phyloP scores from a whole-genome alignment of 1,139 yeast genomes.

The Pichia sp. region DNA sequence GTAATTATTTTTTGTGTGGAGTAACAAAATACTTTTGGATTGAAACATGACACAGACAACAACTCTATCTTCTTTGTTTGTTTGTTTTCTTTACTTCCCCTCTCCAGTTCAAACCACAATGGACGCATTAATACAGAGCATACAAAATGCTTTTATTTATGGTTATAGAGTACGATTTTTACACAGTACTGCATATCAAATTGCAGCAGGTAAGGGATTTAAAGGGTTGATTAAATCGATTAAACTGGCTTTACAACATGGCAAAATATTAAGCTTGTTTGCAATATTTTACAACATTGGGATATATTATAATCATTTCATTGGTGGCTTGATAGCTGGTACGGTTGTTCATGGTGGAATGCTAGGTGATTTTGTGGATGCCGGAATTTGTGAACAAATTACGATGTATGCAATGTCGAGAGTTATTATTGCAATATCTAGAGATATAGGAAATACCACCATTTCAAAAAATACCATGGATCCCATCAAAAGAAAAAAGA shows the following conservation, averaged over 20 bases:
- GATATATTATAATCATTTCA: neutral
- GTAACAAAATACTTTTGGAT: neutral
- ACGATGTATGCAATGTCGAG: conserved; percentile 56
- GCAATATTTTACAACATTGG: conserved; percentile 54
- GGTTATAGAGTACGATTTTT: conserved; percentile 71
- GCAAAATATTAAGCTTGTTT: conserved; percentile 57
- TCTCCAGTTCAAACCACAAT: neutral
- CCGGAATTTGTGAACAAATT: conserved; percentile 32
- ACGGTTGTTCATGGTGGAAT: conserved; percentile 56
- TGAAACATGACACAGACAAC: neutral
- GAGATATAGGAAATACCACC: conserved; percentile 28
- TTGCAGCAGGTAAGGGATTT: conserved; percentile 43
- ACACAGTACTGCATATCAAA: conserved; percentile 49
- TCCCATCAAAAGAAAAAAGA: conserved; percentile 28
- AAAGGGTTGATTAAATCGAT: conserved; percentile 46
- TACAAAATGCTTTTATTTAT: conserved; percentile 38
- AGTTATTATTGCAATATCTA: conserved; percentile 48
- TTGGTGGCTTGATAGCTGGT: conserved; percentile 50
- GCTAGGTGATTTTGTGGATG: conserved; percentile 8
- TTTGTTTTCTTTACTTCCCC: neutral
- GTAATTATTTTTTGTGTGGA: neutral
- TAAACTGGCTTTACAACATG: conserved; percentile 51
- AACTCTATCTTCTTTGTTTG: neutral
- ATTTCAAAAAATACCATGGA: conserved; percentile 12
- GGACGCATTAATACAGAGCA: conserved; percentile 7